Evolutionary conservation across 75 land plant species (phyloP), one percentile per base, ranked within the genome.

Genomic region (Picea glauca): DNA sequence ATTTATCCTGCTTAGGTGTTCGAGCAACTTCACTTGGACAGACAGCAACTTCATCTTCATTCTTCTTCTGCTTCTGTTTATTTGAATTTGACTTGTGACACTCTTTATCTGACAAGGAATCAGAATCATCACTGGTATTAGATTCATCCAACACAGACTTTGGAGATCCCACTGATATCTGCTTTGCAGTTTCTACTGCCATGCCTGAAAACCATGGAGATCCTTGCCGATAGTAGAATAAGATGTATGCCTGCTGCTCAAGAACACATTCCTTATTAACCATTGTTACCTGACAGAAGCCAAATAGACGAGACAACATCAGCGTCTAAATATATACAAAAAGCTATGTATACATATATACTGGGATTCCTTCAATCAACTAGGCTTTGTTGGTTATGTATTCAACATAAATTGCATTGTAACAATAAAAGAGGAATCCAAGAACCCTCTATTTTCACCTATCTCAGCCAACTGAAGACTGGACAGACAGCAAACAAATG

Each of bases 161-260:
- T 15, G 90, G 87, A 5, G 87, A 85, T 31, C 38, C 61, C 62
- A 50, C 35, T 30, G 58, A 30, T 13, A 54, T 57, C 2, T 2
- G n/a, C 61, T 58, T 35, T 31, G 64, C 21, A 58, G 64, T 62
- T 13, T 62, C 40, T 85, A 75, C 75, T 8, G 80, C 64, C 43
- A 80, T 43, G 74, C 66, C 77, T 62, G 85, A 85, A 83, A 83
- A 81, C 88, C 88, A 91, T 21, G 83, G 72, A 3, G 84, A 76
- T 33, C 82, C 92, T 58, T 80, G 78, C 58, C 72, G 91, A 15
- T 82, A 78, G 81, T 94, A 94, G 78, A 94, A 92, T 50, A 94
- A 72, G 68, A 94, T 92, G 68, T 94, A 94, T 18, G 97, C 97
- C 60, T 87, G 82, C 66, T 89, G 89, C 20, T 83, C 74, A 1